A percentile compares a stretch with the other conserved stretches of the same genome.
Conservation (phyloP, 2,329 filamentous ascomycete species). For the Exophiala mesophila region DNA sequence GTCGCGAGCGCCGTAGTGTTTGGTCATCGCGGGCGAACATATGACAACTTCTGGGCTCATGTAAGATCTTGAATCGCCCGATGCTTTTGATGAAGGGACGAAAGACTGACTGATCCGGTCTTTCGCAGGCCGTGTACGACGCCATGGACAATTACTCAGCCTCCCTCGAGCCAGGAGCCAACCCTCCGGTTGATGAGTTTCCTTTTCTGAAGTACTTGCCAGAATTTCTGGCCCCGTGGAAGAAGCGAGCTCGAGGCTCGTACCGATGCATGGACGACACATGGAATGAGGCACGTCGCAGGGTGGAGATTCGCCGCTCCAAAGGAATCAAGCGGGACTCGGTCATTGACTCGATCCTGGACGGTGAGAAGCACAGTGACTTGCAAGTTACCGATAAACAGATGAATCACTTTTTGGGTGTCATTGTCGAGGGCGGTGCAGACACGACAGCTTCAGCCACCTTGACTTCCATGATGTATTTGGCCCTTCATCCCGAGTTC, state of each 20-base stretch:
- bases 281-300: constrained; percentile 8
- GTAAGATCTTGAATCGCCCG: too few species aligned
- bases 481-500: constrained; percentile 48
- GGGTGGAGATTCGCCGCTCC: constrained; percentile 1
- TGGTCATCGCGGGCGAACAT: constrained; percentile 15
- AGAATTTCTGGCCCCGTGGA: constrained; percentile 13
- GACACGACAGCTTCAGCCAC: constrained; percentile 12
- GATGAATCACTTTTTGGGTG: constrained; percentile 13
- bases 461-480: constrained; percentile 6
- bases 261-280: constrained; percentile 16
- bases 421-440: constrained; percentile 13
- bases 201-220: constrained; percentile 19
- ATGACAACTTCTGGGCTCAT: constrained; percentile 9
- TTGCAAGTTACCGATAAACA: constrained; percentile 7
- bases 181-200: constrained; percentile 23
- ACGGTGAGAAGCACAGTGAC: constrained; percentile 11
- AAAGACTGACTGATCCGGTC: too few species aligned
- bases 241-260: constrained; percentile 6
- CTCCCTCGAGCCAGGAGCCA: constrained; percentile 18
- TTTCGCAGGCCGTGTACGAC: constrained; percentile 17
- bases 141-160: constrained; percentile 15
- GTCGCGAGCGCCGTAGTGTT: constrained; percentile 21
- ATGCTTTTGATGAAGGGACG: too few species aligned
- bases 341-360: constrained; percentile 11
- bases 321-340: constrained; percentile 10